Conservation (phyloP, 495 filamentous ascomycete species). For the Tuber borchii region DNA sequence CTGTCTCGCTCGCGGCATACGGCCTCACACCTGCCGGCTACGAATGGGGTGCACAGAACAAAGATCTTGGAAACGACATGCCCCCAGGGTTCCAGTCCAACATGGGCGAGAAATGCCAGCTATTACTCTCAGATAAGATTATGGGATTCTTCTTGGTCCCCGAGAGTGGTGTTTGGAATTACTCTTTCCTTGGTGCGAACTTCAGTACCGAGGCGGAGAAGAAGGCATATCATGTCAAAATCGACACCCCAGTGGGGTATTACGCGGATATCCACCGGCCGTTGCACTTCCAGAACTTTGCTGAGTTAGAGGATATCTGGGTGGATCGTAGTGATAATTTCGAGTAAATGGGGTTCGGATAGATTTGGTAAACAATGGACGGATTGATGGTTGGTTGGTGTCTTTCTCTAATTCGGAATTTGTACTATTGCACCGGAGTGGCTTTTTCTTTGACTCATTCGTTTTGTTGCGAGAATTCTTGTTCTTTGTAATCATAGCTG, state of each 20-base stretch:
- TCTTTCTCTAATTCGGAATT: neutral
- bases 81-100: constrained; percentile 85
- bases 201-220: constrained; percentile 78
- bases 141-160: constrained; percentile 93
- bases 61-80: constrained; percentile 81
- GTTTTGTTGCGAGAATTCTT: neutral
- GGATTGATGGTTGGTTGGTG: neutral
- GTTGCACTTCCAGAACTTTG: constrained; percentile 90
- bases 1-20: constrained; percentile 90
- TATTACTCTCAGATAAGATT: constrained; percentile 85
- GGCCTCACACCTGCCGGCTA: constrained; percentile 83
- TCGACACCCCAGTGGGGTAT: constrained; percentile 84
- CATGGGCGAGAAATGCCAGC: constrained; percentile 92
- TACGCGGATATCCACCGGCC: constrained; percentile 91
- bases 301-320: constrained; percentile 83
- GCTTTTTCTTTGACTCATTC: neutral
- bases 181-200: constrained; percentile 88
- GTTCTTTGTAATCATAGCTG: neutral
- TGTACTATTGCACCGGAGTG: neutral
- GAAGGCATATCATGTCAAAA: constrained; percentile 79
- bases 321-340: constrained; percentile 83
- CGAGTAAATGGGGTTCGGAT: constrained; percentile 49
- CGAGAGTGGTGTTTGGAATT: constrained; percentile 90
- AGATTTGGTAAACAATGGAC: neutral
- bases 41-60: constrained; percentile 97